Conservation (phyloP, 2,329 filamentous ascomycete genomes). For the Sclerotinia trifoliorum region DNA sequence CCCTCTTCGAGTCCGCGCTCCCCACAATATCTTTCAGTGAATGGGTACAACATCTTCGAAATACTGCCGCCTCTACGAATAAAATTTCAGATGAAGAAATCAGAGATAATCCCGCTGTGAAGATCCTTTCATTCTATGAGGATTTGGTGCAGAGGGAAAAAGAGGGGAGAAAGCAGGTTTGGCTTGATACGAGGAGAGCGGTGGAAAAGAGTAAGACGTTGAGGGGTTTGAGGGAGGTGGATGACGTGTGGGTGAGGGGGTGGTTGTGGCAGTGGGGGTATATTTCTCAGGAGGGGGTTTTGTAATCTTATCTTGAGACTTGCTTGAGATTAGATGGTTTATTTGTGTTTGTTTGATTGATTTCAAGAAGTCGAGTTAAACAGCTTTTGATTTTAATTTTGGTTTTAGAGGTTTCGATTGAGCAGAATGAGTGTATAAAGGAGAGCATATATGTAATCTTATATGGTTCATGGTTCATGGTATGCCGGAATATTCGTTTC, state of each 20-base stretch:
- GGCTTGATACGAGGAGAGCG: constrained; percentile 8
- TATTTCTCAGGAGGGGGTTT: not conserved
- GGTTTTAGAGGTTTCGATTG: no score
- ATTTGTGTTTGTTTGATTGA: no score
- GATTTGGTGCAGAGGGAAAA: not conserved
- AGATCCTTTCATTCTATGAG: constrained; percentile 10
- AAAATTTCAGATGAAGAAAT: not conserved
- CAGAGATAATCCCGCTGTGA: not conserved
- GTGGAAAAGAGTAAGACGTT: not conserved
- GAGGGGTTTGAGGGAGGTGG: not conserved
- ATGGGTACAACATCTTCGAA: not conserved
- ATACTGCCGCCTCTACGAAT: not conserved
- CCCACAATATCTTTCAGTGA: not conserved
- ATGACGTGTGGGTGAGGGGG: not conserved
- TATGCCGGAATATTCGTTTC: no score
- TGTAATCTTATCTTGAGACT: no score
- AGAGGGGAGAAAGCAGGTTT: not conserved
- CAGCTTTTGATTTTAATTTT: no score
- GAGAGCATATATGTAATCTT: no score
- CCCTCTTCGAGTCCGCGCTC: not conserved
- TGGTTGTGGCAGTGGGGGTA: constrained; percentile 10
- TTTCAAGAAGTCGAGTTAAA: no score
- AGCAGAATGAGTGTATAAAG: no score
- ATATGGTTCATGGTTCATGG: no score
- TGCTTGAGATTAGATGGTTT: not conserved